phyloP scores from a whole-genome alignment of 306 rosid genomes.

The Mucuna pruriens region DNA sequence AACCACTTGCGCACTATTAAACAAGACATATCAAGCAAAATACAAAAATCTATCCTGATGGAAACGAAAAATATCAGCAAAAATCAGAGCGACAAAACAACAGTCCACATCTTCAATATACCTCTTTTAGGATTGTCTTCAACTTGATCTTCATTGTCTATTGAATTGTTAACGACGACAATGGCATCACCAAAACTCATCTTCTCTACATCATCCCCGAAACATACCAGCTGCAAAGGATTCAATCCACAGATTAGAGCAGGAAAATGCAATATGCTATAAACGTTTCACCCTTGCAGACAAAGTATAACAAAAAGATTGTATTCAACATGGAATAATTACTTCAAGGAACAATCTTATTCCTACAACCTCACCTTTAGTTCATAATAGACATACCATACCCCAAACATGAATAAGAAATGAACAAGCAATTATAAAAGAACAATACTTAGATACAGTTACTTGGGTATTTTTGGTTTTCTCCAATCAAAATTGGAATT shows the following conservation, averaged over 20 bases:
- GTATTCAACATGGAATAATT: neutral
- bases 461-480: no score
- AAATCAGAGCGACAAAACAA: slow-evolving; percentile 24
- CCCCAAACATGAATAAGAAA: slow-evolving; percentile 20
- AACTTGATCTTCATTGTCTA: slow-evolving; percentile 35
- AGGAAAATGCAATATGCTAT: slow-evolving; percentile 7
- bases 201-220: slow-evolving; percentile 53
- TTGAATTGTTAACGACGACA: slow-evolving; percentile 45
- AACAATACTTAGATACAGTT: no score
- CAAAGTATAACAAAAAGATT: slow-evolving; percentile 7
- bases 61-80: slow-evolving; percentile 21
- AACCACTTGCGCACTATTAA: slow-evolving; percentile 57
- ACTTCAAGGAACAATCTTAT: neutral
- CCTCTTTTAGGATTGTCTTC: slow-evolving; percentile 52
- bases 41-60: neutral
- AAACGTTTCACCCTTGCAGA: neutral
- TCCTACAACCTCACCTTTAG: neutral
- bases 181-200: slow-evolving; percentile 52
- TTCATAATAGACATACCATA: neutral
- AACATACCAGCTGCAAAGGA: slow-evolving; percentile 61
- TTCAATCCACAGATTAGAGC: slow-evolving; percentile 33
- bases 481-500: no score
- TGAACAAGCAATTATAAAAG: neutral
- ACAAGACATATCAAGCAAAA: slow-evolving; percentile 41
- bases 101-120: slow-evolving; percentile 35